These are phyloP conservation scores for Aspergillus quadrilineatus DNA, from an alignment of 2,329 filamentous ascomycete genomes.

Conservation along the genomic window DNA sequence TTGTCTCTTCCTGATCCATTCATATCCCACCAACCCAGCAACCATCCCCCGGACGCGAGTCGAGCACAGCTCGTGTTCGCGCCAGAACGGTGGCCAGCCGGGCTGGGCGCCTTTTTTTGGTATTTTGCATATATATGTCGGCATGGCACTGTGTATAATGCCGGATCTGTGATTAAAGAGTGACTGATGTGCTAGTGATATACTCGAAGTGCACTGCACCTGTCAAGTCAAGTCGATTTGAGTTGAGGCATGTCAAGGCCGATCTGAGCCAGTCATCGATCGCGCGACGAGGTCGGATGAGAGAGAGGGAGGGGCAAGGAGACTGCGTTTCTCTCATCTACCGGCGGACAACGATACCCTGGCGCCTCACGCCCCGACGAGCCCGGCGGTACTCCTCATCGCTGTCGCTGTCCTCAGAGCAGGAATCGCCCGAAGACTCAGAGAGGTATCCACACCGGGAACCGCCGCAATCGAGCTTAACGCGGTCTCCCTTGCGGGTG, in stretches of 20 bases:
- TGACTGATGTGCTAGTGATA: constrained; percentile 18
- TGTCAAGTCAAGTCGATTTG: constrained; percentile 8
- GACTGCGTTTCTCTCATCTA: constrained; percentile 21
- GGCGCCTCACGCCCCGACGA: constrained; percentile 35
- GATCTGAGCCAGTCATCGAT: background rate
- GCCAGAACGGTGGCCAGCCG: constrained; percentile 5
- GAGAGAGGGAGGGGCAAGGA: background rate
- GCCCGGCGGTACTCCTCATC: constrained; percentile 41
- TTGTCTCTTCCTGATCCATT: constrained; percentile 9
- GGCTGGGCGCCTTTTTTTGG: constrained; percentile 12
- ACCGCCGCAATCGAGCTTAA: constrained; percentile 95
- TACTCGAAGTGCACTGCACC: constrained; percentile 5
- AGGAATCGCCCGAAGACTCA: constrained; percentile 67
- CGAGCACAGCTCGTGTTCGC: constrained; percentile 19
- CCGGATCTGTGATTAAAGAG: constrained; percentile 16
- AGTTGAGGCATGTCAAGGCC: constrained; percentile 1
- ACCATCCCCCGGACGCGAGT: constrained; percentile 11
- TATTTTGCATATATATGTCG: constrained; percentile 7
- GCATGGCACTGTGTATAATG: background rate
- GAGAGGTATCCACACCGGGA: constrained; percentile 75
- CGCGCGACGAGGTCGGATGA: background rate
- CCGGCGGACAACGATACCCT: constrained; percentile 42
- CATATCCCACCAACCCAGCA: constrained; percentile 7
- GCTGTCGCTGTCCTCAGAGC: constrained; percentile 59
- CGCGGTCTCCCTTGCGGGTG: constrained; percentile 85